Conservation (phyloP, 805 yeast species). For the Saccharomycopsis malanga region DNA sequence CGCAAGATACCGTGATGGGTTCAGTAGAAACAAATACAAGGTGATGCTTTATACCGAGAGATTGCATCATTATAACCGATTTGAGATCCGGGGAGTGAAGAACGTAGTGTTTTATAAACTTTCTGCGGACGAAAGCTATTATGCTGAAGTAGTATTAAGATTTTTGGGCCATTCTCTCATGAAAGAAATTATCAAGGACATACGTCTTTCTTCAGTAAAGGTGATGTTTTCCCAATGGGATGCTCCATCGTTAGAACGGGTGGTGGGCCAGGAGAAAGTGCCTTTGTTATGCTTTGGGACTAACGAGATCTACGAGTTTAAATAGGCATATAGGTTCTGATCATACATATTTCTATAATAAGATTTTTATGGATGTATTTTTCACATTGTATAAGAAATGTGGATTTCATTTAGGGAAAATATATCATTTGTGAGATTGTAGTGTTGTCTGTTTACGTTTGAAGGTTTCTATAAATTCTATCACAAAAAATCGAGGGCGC, state of each 20-base stretch:
- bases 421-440: background rate
- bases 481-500: too few relatives aligned
- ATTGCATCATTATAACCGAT: constrained; percentile 85
- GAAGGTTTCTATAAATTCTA: too few relatives aligned
- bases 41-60: constrained; percentile 89
- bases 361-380: too few relatives aligned
- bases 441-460: too few relatives aligned
- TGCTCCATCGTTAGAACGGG: constrained; percentile 65
- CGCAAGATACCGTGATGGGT: constrained; percentile 62
- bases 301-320: constrained; percentile 16
- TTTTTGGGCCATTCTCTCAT: constrained; percentile 56
- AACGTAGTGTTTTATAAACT: constrained; percentile 74
- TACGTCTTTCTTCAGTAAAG: constrained; percentile 35
- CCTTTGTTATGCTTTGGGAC: constrained; percentile 15
- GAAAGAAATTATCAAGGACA: constrained; percentile 43
- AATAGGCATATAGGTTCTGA: constrained; percentile 3
- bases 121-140: constrained; percentile 81
- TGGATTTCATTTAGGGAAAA: background rate
- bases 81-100: constrained; percentile 77
- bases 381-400: background rate
- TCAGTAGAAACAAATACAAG: constrained; percentile 54
- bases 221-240: constrained; percentile 74
- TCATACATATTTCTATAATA: too few relatives aligned
- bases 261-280: constrained; percentile 51
- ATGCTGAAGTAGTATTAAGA: constrained; percentile 58